Evolutionary conservation across 2,329 filamentous ascomycete species (phyloP).

Genomic region (Phaeosphaeria sp.): DNA sequence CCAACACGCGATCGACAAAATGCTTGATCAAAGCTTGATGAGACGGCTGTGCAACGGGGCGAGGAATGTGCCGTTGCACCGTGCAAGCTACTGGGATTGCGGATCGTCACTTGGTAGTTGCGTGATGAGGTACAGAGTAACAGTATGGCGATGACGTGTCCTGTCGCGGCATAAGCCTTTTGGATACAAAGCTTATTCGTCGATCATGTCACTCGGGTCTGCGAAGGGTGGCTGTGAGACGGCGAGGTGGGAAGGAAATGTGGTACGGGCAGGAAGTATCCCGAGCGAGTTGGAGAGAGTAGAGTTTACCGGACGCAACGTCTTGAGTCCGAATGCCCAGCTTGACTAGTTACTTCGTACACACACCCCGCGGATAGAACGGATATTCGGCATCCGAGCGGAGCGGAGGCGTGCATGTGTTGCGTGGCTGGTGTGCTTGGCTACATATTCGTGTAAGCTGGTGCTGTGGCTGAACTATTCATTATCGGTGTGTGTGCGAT

Average conservation of each 20-base stretch:
- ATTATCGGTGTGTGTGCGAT: neutral
- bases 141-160: neutral
- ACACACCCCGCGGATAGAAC: neutral
- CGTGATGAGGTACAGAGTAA: neutral
- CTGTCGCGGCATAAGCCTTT: neutral
- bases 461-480: neutral
- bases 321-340: neutral
- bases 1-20: neutral
- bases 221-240: too few species aligned
- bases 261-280: too few species aligned
- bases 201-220: too few species aligned
- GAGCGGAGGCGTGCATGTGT: constrained; percentile 1
- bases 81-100: too few species aligned
- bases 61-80: neutral
- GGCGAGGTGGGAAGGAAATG: too few species aligned
- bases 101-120: too few species aligned
- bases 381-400: constrained; percentile 1
- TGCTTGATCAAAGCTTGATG: neutral
- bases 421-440: neutral
- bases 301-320: neutral
- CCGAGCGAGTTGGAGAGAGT: too few species aligned
- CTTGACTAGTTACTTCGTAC: neutral
- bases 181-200: neutral
- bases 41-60: neutral
- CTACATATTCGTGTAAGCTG: neutral